Evolutionary conservation across 345 rosid species (phyloP), one percentile per base, ranked within the genome.

Genomic region (Combretum micranthum): DNA sequence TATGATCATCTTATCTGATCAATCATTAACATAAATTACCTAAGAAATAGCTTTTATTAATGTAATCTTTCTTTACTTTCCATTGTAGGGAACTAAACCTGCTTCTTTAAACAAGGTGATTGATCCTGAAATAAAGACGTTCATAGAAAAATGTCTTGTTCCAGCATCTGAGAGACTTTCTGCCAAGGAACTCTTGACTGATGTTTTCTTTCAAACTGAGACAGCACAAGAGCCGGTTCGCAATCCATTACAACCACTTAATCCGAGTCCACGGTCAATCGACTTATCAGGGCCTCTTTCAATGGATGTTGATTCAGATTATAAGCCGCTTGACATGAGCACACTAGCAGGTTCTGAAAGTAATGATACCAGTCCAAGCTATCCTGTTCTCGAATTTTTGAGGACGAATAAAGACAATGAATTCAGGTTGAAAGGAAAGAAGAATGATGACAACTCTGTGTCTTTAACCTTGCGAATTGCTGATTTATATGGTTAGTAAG

Each of bases 91-190:
- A 44, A 49, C 83, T 57, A 86, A 81, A 63, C 94, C 94, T 46
- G 82, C 87, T 61, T 77, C 94, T 23, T 78, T 80, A 16, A 14
- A 64, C 54, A 79, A 75, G 63, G 87, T 86, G 58, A 68, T 51
- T 55, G 83, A 83, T 58, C 79, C 82, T 20, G 69, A 74, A 57
- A 64, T 79, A 53, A 77, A 61, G 77, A 75, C 57, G 20, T 77
- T 86, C 61, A 83, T 86, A 42, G 79, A 72, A 72, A 75, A 83
- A 74, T 86, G 94, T 65, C 72, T 86, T 19, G 78, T 74, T 67
- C 83, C 79, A 20, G 87, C 82, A 21, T 57, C 83, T 11, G 56
- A 75, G 61, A 86, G 94, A 68, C 67, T 72, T 72, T 57, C 89
- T 32, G 89, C 94, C 20, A 66, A 50, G 61, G 94, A 80, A 49